Percentiles rank a stretch among this genome's conserved stretches.
phyloP scores from a whole-genome alignment of 768 basidiomycete genomes.

The Russula sp. region DNA sequence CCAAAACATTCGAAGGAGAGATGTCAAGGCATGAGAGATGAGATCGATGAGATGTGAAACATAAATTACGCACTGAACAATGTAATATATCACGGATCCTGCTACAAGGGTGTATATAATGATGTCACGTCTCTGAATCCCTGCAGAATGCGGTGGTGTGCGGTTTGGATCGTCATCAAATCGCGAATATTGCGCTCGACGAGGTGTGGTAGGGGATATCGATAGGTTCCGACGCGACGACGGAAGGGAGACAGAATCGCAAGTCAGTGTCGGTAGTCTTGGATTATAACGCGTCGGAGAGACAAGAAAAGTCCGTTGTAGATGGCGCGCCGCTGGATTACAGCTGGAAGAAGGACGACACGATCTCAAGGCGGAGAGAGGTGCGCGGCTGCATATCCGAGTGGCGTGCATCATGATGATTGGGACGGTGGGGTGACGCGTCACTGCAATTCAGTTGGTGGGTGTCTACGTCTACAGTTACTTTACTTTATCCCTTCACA shows the following conservation, averaged over 20 bases:
- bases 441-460: no score
- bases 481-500: no score
- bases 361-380: neutral
- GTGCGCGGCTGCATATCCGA: slow-evolving; percentile 5
- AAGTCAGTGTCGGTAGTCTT: neutral
- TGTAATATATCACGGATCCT: slow-evolving; percentile 33
- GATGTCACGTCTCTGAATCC: slow-evolving; percentile 21
- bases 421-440: no score
- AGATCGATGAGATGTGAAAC: neutral
- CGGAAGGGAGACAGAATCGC: neutral
- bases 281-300: neutral
- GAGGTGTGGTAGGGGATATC: neutral
- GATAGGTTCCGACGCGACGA: slow-evolving; percentile 11
- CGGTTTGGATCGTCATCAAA: slow-evolving; percentile 20
- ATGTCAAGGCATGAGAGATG: neutral
- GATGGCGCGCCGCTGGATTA: neutral
- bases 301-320: neutral
- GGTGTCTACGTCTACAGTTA: no score
- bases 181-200: slow-evolving; percentile 25
- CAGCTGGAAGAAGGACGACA: neutral
- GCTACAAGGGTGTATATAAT: slow-evolving; percentile 27
- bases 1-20: neutral
- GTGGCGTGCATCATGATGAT: neutral
- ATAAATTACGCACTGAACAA: slow-evolving; percentile 35
- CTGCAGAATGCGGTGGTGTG: neutral